Evolutionary conservation across 2,329 filamentous ascomycete species (phyloP).

Genomic region (Cladobotryum protrusum): DNA sequence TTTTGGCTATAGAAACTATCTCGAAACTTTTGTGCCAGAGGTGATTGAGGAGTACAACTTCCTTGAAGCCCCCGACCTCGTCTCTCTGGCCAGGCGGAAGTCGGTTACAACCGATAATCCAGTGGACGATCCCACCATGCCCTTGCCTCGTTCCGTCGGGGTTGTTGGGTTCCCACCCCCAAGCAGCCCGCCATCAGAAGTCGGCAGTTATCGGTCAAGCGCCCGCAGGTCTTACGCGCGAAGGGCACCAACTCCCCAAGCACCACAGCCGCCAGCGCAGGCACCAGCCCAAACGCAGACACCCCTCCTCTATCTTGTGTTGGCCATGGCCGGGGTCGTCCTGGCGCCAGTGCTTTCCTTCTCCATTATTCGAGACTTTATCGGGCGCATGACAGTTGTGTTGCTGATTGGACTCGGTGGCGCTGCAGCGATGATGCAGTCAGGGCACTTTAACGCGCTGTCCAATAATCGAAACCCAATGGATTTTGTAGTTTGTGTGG

Average conservation of each 20-base stretch:
- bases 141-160: constrained; percentile 17
- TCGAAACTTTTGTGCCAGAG: constrained; percentile 48
- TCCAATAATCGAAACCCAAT: constrained; percentile 14
- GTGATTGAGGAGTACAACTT: constrained; percentile 55
- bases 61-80: constrained; percentile 48
- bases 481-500: constrained; percentile 22
- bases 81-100: constrained; percentile 28
- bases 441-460: constrained; percentile 15
- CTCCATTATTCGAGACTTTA: constrained; percentile 48
- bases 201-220: constrained; percentile 5
- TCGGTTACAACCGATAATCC: constrained; percentile 7
- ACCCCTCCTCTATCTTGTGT: constrained; percentile 5
- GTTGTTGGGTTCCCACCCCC: constrained; percentile 8
- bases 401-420: constrained; percentile 45
- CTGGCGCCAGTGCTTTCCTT: constrained; percentile 55
- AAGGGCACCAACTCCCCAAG: not conserved
- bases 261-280: not conserved
- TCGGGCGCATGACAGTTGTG: constrained; percentile 52
- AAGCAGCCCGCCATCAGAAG: constrained; percentile 8
- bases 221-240: not conserved
- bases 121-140: constrained; percentile 18
- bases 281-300: not conserved
- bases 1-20: constrained; percentile 45
- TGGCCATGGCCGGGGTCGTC: constrained; percentile 29
- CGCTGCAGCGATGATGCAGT: constrained; percentile 23